Evolutionary conservation across 495 filamentous ascomycete species (phyloP), one percentile per base, ranked within the genome.

Genomic region (Hyphodiscus hymeniophilus): DNA sequence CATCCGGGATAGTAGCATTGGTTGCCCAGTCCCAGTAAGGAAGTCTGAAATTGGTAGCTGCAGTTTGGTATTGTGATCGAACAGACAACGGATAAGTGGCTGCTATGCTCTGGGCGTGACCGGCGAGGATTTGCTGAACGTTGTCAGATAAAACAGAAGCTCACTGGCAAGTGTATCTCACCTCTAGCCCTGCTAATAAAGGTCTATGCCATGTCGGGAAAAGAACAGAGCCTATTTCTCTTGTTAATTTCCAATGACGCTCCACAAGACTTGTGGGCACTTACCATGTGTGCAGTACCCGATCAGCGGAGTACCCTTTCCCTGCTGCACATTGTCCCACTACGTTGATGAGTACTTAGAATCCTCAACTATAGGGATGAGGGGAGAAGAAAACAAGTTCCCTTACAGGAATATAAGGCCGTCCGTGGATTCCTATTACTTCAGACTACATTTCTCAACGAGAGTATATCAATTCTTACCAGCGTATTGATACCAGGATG

Each of bases 21-120:
- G 57, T 55, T 4, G 69, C 73, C 75, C 76, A 81, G 60, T 81
- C 77, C 66, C 74, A 81, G 51, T 73, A 81, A 3, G 75, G 75
- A 8, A 75, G 47, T 7, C 76, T 65, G 45, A 76, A 68, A 4
- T 64, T 61, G 16, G 63, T 52, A 24, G 75, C 77, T 1, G 75
- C 75, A 13, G 58, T 50, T 28, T 64, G 54, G 30, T 48, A 57
- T 21, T 13, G 3, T 11, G 38, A 23, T 20, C 47, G 52, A 26
- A 52, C 52, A 3, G 67, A 64, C 4, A 57, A 57, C 1, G 70
- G 68, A 60, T 79, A 84, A 26, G 68, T 61, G 12, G 64, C 62
- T 18, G 75, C 77, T 38, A 80, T 79, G 24, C 51, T 54, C 48
- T 74, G 67, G 26, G 72, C 64, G 34, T 52, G 18, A 12, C 17